A percentile compares a stretch with the other conserved stretches of the same genome.
Conservation (phyloP, 2,329 filamentous ascomycete species). For the Sclerotinia borealis region DNA sequence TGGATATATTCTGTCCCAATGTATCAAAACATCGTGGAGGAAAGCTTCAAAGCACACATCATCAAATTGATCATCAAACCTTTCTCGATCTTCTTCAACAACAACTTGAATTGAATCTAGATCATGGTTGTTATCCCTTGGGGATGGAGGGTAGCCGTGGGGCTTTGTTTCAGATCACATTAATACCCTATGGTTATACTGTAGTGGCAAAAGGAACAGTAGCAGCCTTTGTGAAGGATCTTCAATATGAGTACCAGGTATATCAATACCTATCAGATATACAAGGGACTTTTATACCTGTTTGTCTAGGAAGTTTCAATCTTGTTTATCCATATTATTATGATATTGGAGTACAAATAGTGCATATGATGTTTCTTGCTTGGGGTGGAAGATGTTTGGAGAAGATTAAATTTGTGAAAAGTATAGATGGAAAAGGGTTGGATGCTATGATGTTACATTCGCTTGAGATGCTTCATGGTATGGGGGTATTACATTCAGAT, state of each 20-base stretch:
- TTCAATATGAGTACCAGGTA: conserved; percentile 33
- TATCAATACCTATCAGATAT: conserved; percentile 32
- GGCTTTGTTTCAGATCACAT: background rate
- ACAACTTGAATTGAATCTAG: background rate
- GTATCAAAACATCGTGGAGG: background rate
- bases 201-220: conserved; percentile 28
- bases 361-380: background rate
- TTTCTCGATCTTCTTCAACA: background rate
- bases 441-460: background rate
- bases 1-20: background rate
- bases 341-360: background rate
- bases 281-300: background rate
- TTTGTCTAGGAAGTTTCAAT: background rate
- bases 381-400: background rate
- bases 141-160: background rate
- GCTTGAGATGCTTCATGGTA: background rate
- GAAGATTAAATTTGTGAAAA: background rate
- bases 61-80: background rate
- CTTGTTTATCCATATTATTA: background rate
- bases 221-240: conserved; percentile 31
- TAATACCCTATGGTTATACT: background rate
- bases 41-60: background rate
- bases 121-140: background rate
- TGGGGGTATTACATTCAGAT: background rate
- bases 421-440: background rate